These are phyloP conservation scores for Alternaria dauci DNA, from an alignment of 2,329 filamentous ascomycete species.

Conservation along the genomic window DNA sequence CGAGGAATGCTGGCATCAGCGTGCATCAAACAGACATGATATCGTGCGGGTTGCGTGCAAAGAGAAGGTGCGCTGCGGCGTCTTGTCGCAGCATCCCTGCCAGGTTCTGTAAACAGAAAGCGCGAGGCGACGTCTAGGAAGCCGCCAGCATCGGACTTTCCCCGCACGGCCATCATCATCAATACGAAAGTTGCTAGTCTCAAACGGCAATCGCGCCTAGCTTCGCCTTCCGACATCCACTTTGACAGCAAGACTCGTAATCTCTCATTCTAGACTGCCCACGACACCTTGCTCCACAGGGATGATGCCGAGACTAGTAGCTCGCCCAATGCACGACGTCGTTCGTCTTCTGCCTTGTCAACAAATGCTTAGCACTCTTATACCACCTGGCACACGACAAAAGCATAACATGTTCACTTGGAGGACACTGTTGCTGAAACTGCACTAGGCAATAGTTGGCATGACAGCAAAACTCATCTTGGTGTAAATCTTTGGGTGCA, in stretches of 20 bases:
- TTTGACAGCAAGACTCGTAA: not conserved
- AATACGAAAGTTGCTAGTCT: not conserved
- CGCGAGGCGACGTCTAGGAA: slow-evolving; percentile 6
- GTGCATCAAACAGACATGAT: not conserved
- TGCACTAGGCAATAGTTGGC: not conserved
- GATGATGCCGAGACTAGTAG: not conserved
- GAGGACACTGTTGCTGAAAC: not conserved
- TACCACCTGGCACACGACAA: not conserved
- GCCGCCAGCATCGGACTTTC: not conserved
- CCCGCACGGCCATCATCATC: slow-evolving; percentile 3
- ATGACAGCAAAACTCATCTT: not conserved
- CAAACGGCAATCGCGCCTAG: not conserved
- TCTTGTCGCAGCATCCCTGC: not conserved
- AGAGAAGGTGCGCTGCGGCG: not conserved
- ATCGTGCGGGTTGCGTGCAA: not conserved
- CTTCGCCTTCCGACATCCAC: not conserved
- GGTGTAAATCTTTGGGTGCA: not conserved
- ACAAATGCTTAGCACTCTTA: not conserved
- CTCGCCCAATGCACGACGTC: not conserved
- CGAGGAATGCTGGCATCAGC: not conserved
- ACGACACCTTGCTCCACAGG: slow-evolving; percentile 1
- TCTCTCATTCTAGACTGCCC: not conserved
- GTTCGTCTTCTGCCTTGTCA: not conserved
- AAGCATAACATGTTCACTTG: not conserved
- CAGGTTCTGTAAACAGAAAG: slow-evolving; percentile 5